phyloP scores from a whole-genome alignment of 495 filamentous ascomycete species.

The Penicillium goetzii region DNA sequence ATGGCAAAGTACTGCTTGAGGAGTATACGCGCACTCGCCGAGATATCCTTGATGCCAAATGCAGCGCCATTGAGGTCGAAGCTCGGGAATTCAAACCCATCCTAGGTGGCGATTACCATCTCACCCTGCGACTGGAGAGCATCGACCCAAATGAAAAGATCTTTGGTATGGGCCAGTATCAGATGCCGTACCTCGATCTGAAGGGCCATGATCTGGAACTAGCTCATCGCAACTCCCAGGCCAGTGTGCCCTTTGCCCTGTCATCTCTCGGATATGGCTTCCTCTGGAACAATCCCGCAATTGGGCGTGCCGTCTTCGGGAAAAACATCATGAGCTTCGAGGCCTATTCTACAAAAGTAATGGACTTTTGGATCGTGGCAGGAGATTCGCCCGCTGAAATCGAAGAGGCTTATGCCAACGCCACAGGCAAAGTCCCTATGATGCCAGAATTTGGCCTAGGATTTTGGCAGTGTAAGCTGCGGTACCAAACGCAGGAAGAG shows the following conservation, averaged over 20 bases:
- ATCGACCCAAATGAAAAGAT: slow-evolving; percentile 55
- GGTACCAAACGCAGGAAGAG: slow-evolving; percentile 63
- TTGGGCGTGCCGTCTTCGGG: slow-evolving; percentile 59
- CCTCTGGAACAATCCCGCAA: slow-evolving; percentile 61
- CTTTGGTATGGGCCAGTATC: slow-evolving; percentile 66
- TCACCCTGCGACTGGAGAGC: slow-evolving; percentile 59
- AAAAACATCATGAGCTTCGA: slow-evolving; percentile 62
- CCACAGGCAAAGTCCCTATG: slow-evolving; percentile 58
- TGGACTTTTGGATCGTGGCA: slow-evolving; percentile 64
- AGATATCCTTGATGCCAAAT: slow-evolving; percentile 58
- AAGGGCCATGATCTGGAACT: slow-evolving; percentile 62
- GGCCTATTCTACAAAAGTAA: slow-evolving; percentile 51
- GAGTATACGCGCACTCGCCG: slow-evolving; percentile 57
- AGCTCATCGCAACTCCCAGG: slow-evolving; percentile 63
- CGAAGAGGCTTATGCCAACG: slow-evolving; percentile 52
- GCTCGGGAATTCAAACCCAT: slow-evolving; percentile 57
- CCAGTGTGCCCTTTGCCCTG: slow-evolving; percentile 58
- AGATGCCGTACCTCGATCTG: slow-evolving; percentile 57
- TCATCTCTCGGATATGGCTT: slow-evolving; percentile 60
- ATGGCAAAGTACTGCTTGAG: slow-evolving; percentile 51
- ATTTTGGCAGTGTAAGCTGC: slow-evolving; percentile 65
- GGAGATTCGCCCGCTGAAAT: slow-evolving; percentile 57
- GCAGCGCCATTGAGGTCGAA: slow-evolving; percentile 55
- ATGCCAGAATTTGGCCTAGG: slow-evolving; percentile 67
- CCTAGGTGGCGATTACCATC: slow-evolving; percentile 52